Conservation (phyloP, 2,329 filamentous ascomycete species). For the Epichloe sp. region DNA sequence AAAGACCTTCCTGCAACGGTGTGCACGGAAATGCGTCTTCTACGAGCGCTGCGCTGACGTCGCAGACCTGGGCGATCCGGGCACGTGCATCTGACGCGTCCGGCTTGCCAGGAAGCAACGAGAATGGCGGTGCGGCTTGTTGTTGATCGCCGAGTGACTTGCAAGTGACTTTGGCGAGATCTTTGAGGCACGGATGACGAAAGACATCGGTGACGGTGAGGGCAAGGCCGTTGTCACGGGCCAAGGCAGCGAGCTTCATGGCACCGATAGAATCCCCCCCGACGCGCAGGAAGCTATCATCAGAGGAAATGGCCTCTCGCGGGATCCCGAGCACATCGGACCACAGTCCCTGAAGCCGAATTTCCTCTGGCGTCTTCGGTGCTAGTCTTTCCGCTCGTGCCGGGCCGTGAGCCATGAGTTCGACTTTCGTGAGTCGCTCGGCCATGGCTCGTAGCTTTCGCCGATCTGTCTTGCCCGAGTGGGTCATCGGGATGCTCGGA, state of each 20-base stretch:
- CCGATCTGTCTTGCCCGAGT: conserved; percentile 11
- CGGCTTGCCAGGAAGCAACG: not conserved
- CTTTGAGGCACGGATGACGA: conserved; percentile 3
- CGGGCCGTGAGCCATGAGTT: not conserved
- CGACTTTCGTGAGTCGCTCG: conserved; percentile 4
- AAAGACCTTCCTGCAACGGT: conserved; percentile 3
- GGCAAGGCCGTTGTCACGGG: conserved; percentile 18
- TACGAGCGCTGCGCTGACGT: not conserved
- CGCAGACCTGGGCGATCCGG: not conserved
- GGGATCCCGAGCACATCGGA: conserved; percentile 4
- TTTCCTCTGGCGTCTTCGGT: not conserved
- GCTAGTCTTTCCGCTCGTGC: not conserved
- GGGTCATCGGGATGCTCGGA: conserved; percentile 7
- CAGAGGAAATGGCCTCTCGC: conserved; percentile 1
- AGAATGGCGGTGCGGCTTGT: not conserved
- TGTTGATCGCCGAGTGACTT: not conserved
- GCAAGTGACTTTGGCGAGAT: not conserved
- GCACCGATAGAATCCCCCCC: conserved; percentile 7
- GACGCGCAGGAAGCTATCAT: conserved; percentile 6
- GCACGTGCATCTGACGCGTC: not conserved
- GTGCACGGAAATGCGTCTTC: conserved; percentile 4
- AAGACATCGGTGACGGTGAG: conserved; percentile 29
- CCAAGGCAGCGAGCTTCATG: conserved; percentile 25
- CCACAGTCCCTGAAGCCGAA: conserved; percentile 7
- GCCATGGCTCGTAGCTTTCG: conserved; percentile 4